Evolutionary conservation across 73 alveolate species (phyloP), one percentile per base, ranked within the genome.

Genomic region (Paraurostyla sp.): DNA sequence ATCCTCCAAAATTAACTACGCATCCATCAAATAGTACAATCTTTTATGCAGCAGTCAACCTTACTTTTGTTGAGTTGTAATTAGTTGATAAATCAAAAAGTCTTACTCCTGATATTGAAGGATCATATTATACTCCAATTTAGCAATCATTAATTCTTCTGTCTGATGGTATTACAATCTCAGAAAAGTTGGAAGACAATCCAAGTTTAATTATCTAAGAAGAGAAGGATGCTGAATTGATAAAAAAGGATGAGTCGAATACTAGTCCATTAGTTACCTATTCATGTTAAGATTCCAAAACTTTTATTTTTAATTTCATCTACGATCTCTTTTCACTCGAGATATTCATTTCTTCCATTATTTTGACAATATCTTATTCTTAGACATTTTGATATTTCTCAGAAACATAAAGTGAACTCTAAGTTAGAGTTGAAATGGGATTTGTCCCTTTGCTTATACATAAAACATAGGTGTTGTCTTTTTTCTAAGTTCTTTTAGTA

Each of bases 1-100:
- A 9, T 15, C 58, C 58, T 16, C 60, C 82, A 65, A 65, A 65
- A 11, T 38, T 65, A 15, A 65, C 1, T 9, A 65, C 25, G 36
- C 82, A 65, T 65, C 82, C 82, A 6, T 65, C 82, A 65, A 65
- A 65, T 3, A 65, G 4, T 38, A 16, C 25, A 0, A 40, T 11
- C 41, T 32, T 35, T 1, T 2, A 3, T 11, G 40, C 58, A 18
- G 13, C 82, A 3, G 9, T 6, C 36, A 65, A 40, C 22, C 11
- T 65, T 35, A 65, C 82, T 32, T 65, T 36, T 7, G 36, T 32
- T 1, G 11, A 33, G 7, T 65, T 3, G 60, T 65, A 18, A 15
- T 15, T 40, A 2, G 4, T 18, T 1, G 82, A 65, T 7, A 65
- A 22, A 40, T 65, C 82, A 6, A 65, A 36, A 11, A 65, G 9